Evolutionary conservation across 148 eudicot species (phyloP).

Genomic region (Diospyros lotus): DNA sequence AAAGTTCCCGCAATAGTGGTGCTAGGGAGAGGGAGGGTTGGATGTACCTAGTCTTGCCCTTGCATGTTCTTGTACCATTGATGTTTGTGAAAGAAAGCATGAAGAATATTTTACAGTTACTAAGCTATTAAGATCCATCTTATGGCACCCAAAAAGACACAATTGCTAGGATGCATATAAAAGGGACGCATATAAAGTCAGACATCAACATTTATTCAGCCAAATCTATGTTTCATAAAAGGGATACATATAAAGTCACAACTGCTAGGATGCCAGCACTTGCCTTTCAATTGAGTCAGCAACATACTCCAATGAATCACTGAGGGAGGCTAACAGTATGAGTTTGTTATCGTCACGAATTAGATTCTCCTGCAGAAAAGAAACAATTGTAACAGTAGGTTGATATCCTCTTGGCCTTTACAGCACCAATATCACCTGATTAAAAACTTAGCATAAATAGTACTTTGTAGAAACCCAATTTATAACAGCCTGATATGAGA

Average conservation of each 20-base stretch:
- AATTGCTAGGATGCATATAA: too few species aligned
- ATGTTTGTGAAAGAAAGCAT: too few species aligned
- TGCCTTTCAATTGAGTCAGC: conserved; percentile 97
- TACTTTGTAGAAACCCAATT: not conserved
- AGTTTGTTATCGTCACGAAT: conserved; percentile 96
- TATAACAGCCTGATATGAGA: conserved; percentile 2
- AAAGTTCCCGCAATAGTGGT: too few species aligned
- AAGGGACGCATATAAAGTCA: too few species aligned
- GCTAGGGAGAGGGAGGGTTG: too few species aligned
- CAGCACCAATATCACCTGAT: not conserved
- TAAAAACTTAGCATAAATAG: not conserved
- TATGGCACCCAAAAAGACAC: too few species aligned
- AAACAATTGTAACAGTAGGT: not conserved
- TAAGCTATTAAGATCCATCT: too few species aligned
- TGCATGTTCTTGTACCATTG: too few species aligned
- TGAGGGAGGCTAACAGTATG: conserved; percentile 82
- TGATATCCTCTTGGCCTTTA: not conserved
- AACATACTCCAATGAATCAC: conserved; percentile 98
- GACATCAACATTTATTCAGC: not conserved
- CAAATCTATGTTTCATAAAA: not conserved
- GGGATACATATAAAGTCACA: not conserved
- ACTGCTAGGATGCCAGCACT: conserved; percentile 21
- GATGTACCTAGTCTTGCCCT: too few species aligned
- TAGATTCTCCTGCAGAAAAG: conserved; percentile 72
- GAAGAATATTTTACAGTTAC: too few species aligned